These are phyloP conservation scores for Colletotrichum euphorbiae DNA, from an alignment of 2,329 filamentous ascomycete genomes.

Conservation along the genomic window DNA sequence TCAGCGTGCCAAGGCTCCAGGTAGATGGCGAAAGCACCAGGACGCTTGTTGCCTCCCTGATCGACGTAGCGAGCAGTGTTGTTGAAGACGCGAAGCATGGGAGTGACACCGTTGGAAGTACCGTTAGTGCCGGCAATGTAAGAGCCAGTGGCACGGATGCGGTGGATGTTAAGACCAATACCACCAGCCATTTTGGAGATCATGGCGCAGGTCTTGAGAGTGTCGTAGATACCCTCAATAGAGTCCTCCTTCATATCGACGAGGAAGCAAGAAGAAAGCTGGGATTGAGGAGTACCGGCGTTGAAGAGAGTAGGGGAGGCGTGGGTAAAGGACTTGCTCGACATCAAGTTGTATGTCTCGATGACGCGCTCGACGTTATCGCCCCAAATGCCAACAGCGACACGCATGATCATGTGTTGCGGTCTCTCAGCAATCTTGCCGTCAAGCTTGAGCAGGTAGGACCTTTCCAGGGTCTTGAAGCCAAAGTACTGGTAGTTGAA, in stretches of 20 bases:
- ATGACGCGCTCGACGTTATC: conserved; percentile 94
- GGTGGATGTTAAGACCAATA: conserved; percentile 95
- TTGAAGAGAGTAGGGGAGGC: conserved; percentile 98
- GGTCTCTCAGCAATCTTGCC: conserved; percentile 97
- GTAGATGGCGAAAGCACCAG: conserved; percentile 98
- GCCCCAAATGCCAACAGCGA: conserved; percentile 95
- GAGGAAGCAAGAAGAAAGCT: conserved; percentile 97
- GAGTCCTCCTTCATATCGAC: conserved; percentile 99
- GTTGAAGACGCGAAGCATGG: conserved; percentile 99
- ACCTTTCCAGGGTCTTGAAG: conserved; percentile 98
- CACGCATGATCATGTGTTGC: conserved; percentile 99
- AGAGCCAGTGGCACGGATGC: conserved; percentile 95
- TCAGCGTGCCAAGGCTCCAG: conserved; percentile 99
- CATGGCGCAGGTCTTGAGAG: conserved; percentile 98
- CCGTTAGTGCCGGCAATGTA: conserved; percentile 99
- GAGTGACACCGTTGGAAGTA: conserved; percentile 95
- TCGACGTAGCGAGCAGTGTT: conserved; percentile 99
- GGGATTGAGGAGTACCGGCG: conserved; percentile 92
- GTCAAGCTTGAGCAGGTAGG: conserved; percentile 94
- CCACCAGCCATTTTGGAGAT: conserved; percentile 99
- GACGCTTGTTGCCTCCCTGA: conserved; percentile 98
- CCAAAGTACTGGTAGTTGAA: conserved; percentile 99
- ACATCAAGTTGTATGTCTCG: conserved; percentile 99
- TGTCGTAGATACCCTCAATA: conserved; percentile 99
- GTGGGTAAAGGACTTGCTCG: conserved; percentile 97